Evolutionary conservation across 495 filamentous ascomycete genomes (phyloP), one percentile per base, ranked within the genome.

Genomic region (Aspergillus wentii): DNA sequence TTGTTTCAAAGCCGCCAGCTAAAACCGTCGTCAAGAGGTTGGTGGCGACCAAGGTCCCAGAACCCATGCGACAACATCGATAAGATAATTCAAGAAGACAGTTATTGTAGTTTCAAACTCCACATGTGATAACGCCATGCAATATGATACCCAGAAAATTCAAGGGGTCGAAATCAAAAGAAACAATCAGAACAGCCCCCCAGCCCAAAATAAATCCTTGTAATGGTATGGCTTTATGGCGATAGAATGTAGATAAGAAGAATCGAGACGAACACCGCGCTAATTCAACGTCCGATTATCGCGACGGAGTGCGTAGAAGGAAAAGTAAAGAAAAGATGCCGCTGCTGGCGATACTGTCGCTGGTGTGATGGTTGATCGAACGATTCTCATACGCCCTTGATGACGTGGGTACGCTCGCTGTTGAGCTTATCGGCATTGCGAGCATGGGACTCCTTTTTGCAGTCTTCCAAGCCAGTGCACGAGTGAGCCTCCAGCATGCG

Each of bases 361-460:
- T 18, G 16, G n/a, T n/a, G n/a, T n/a, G n/a, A n/a, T n/a, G 34
- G 30, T 40, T 18, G 20, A 4, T 20, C 14, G 17, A 27, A 18
- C 11, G 19, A n/a, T 2, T n/a, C 50, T 64, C 61, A 82, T 54
- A 83, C 69, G 21, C 79, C 80, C 68, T 74, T 80, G 43, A 85
- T 75, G 23, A 74, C 79, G 17, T 74, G 65, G 33, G 92, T 98
- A 42, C 90, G 74, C 72, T 97, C 91, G 28, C 78, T 76, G 60
- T 95, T 87, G 57, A 97, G 68, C 72, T 92, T 90, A 52, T 88
- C 84, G 41, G 84, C 85, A 55, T 98, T 98, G 35, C 85, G 78
- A 57, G 91, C 88, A 62, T 94, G 86, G 13, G 82, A 85, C 60
- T 94, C 88, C 71, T 92, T 88, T 77, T 95, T 96, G 76, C 89